These are phyloP conservation scores for Aspergillus uvarum DNA, from an alignment of 2,329 filamentous ascomycete genomes.

Conservation along the genomic window DNA sequence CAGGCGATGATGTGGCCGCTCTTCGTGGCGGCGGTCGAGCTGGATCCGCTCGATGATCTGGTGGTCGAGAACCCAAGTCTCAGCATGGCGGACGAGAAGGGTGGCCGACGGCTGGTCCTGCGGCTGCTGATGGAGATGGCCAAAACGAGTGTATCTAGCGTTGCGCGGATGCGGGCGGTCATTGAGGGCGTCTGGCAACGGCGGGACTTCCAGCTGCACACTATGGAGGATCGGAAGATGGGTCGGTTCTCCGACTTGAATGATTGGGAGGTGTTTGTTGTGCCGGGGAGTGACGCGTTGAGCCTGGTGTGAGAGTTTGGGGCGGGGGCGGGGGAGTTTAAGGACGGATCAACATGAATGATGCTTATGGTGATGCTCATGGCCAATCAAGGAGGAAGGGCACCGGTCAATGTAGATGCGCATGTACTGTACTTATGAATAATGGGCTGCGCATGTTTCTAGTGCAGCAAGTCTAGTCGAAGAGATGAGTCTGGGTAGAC, in stretches of 20 bases:
- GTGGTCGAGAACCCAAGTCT: conserved; percentile 26
- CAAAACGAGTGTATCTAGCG: conserved; percentile 27
- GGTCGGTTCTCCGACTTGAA: background rate
- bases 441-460: no score
- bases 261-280: conserved; percentile 10
- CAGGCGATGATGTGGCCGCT: conserved; percentile 23
- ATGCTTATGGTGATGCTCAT: no score
- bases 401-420: no score
- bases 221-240: background rate
- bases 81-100: background rate
- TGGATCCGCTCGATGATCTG: conserved; percentile 35
- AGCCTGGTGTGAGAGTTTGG: background rate
- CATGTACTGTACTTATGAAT: no score
- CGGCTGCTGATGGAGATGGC: conserved; percentile 3
- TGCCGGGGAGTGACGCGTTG: conserved; percentile 8
- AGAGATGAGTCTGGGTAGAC: no score
- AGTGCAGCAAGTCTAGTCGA: no score
- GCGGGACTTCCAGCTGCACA: conserved; percentile 25
- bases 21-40: conserved; percentile 29
- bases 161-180: conserved; percentile 37
- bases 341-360: no score
- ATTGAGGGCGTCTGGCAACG: conserved; percentile 42
- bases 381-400: no score
- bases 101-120: background rate
- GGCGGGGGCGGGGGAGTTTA: no score